Percentiles rank a stretch among this genome's conserved stretches.
Conservation (phyloP, 352 stramenopile species). For the Thraustotheca clavata region DNA sequence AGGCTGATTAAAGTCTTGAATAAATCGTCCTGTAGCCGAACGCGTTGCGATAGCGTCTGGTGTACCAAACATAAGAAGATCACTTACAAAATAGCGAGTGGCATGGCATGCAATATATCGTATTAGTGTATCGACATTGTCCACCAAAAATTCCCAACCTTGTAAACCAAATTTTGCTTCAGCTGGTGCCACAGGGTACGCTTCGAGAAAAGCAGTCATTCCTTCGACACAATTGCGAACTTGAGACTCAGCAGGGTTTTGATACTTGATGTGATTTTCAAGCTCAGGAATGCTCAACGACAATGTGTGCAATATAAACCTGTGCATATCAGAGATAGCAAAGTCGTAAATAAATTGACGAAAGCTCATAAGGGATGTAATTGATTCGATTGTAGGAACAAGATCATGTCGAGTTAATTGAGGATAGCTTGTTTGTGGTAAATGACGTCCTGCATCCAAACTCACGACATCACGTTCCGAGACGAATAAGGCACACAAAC, state of each 20-base stretch:
- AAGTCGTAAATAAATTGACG: constrained; percentile 16
- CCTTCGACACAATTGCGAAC: not conserved
- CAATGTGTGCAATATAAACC: constrained; percentile 10
- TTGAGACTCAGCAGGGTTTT: not conserved
- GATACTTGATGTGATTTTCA: not conserved
- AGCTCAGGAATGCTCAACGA: constrained; percentile 1
- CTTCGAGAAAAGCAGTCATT: not conserved
- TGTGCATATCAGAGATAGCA: not conserved
- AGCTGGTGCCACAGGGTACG: not conserved
- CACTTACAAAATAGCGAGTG: constrained; percentile 69
- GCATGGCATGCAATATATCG: constrained; percentile 80
- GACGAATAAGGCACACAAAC: constrained; percentile 4
- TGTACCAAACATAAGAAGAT: constrained; percentile 79
- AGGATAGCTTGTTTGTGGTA: constrained; percentile 11
- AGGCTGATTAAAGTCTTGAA: constrained; percentile 30
- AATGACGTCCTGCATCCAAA: constrained; percentile 10
- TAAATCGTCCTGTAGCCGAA: constrained; percentile 69
- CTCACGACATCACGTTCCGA: constrained; percentile 21
- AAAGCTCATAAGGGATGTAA: not conserved
- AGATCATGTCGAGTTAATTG: not conserved
- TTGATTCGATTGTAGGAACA: not conserved
- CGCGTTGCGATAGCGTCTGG: constrained; percentile 73
- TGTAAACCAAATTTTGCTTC: constrained; percentile 43
- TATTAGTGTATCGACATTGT: constrained; percentile 67
- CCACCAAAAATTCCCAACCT: constrained; percentile 50